Evolutionary conservation across 2,329 filamentous ascomycete species (phyloP).

Genomic region (Pyrenochaeta sp.): DNA sequence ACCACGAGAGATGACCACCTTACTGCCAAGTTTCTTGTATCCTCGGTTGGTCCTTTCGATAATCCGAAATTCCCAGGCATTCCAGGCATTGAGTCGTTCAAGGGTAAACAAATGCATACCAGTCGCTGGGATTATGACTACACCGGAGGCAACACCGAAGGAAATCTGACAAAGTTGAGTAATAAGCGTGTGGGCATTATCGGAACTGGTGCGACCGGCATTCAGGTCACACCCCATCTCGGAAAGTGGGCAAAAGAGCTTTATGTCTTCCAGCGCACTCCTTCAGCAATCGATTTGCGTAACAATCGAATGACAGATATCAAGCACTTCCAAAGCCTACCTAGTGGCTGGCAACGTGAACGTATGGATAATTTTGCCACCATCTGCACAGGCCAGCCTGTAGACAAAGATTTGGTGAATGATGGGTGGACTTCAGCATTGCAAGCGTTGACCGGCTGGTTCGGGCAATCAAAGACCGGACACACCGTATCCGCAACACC

Average conservation of each 20-base stretch:
- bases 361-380: slow-evolving; percentile 56
- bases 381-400: slow-evolving; percentile 42
- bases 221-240: slow-evolving; percentile 48
- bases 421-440: slow-evolving; percentile 58
- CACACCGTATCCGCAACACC: slow-evolving; percentile 15
- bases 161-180: slow-evolving; percentile 42
- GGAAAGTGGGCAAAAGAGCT: slow-evolving; percentile 59
- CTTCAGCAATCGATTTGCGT: slow-evolving; percentile 53
- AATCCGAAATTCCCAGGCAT: slow-evolving; percentile 48
- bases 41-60: slow-evolving; percentile 52
- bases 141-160: slow-evolving; percentile 31
- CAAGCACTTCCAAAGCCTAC: slow-evolving; percentile 16
- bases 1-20: slow-evolving; percentile 37
- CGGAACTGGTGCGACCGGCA: slow-evolving; percentile 43
- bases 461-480: slow-evolving; percentile 13
- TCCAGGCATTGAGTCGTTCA: slow-evolving; percentile 26
- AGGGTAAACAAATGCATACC: slow-evolving; percentile 40
- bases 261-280: slow-evolving; percentile 66
- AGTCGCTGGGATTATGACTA: slow-evolving; percentile 35
- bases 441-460: too few relatives aligned
- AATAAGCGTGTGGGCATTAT: slow-evolving; percentile 45
- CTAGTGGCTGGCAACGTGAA: slow-evolving; percentile 59
- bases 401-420: slow-evolving; percentile 52
- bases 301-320: slow-evolving; percentile 28
- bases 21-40: slow-evolving; percentile 50